These are phyloP conservation scores for Ogataea neopini DNA, from an alignment of 805 yeast species.

Conservation along the genomic window DNA sequence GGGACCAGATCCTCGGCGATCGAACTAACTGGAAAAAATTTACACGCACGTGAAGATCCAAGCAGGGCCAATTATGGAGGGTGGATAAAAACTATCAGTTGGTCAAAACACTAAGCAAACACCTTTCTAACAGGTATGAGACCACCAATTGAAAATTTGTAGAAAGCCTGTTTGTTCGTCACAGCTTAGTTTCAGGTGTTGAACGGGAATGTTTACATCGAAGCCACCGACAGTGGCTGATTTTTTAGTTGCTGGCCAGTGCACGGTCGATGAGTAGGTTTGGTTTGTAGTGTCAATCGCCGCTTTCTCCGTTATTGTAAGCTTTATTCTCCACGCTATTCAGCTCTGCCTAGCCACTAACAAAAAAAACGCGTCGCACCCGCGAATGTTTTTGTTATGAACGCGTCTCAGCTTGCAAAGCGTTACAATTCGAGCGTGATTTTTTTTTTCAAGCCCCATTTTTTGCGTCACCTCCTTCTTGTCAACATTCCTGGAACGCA, in stretches of 20 bases:
- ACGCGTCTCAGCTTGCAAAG: conserved; percentile 8
- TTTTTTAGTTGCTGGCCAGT: not conserved
- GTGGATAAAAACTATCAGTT: too few relatives aligned
- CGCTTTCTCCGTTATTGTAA: not conserved
- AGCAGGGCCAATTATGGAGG: too few relatives aligned
- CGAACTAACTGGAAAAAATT: not conserved
- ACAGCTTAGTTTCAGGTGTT: not conserved
- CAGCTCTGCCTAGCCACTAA: not conserved
- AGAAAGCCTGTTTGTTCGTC: not conserved
- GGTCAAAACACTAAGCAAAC: too few relatives aligned
- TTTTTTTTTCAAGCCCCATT: not conserved
- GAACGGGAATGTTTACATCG: not conserved
- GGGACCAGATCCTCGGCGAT: not conserved
- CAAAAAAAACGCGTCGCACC: conserved; percentile 5
- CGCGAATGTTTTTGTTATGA: conserved; percentile 4
- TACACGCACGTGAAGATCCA: not conserved
- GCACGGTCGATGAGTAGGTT: not conserved
- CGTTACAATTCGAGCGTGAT: conserved; percentile 6
- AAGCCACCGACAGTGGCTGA: too few relatives aligned
- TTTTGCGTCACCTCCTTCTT: conserved; percentile 6
- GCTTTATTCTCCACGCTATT: not conserved
- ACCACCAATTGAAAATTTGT: too few relatives aligned
- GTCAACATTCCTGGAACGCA: conserved; percentile 8
- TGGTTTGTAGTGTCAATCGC: not conserved
- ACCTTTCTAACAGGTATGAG: too few relatives aligned